Conservation (phyloP, 805 yeast species). For the Brettanomyces naardenensis region DNA sequence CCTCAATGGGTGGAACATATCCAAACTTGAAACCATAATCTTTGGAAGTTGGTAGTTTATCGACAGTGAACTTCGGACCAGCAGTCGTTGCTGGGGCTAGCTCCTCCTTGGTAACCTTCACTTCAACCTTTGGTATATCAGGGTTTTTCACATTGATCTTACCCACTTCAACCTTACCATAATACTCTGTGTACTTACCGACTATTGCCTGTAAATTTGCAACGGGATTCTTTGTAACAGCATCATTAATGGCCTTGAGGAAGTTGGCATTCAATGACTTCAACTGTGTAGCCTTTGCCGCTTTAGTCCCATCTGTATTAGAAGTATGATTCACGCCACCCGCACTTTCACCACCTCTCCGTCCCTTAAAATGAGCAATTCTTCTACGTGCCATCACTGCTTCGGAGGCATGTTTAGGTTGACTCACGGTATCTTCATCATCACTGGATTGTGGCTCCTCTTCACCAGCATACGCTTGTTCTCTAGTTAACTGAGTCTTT, state of each 20-base stretch:
- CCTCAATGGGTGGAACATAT: conserved; percentile 24
- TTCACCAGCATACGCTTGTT: conserved; percentile 25
- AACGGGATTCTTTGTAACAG: conserved; percentile 36
- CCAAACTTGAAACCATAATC: conserved; percentile 45
- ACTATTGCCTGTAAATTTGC: conserved; percentile 50
- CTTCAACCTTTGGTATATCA: conserved; percentile 17
- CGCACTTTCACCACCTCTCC: not conserved
- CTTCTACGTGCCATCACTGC: conserved; percentile 61
- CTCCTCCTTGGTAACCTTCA: conserved; percentile 19
- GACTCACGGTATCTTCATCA: conserved; percentile 30
- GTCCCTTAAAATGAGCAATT: conserved; percentile 34
- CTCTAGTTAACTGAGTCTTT: conserved; percentile 53
- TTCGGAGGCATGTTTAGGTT: conserved; percentile 43
- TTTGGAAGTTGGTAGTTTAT: conserved; percentile 38
- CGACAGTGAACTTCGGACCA: conserved; percentile 59
- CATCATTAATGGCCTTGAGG: conserved; percentile 36
- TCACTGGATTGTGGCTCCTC: conserved; percentile 18
- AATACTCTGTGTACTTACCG: conserved; percentile 51
- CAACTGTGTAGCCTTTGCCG: conserved; percentile 34
- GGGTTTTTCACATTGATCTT: conserved; percentile 19
- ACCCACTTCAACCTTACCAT: conserved; percentile 28
- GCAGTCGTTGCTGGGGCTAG: conserved; percentile 51
- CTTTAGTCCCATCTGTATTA: not conserved
- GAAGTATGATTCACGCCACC: not conserved
- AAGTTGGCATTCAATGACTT: conserved; percentile 63